Conservation (phyloP, 768 basidiomycete species). For the Lactarius vividus region DNA sequence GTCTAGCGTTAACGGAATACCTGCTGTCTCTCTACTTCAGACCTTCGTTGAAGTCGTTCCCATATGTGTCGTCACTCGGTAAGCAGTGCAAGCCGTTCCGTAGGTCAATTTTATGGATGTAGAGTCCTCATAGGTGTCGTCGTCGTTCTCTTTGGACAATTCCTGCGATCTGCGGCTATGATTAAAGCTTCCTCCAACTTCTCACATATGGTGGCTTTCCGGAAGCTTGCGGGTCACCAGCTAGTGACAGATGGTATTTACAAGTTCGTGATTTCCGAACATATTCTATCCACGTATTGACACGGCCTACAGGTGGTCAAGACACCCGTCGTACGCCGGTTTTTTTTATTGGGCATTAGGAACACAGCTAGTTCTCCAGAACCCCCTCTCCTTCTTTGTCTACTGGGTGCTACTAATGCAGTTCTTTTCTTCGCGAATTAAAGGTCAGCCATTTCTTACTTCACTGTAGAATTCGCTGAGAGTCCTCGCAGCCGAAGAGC, state of each 20-base stretch:
- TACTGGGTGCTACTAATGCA: constrained; percentile 72
- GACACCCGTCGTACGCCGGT: constrained; percentile 95
- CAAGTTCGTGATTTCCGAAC: constrained; percentile 48
- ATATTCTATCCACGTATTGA: constrained; percentile 9
- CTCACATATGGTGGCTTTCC: constrained; percentile 81
- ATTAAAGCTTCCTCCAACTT: constrained; percentile 92
- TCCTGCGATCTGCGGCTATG: constrained; percentile 89
- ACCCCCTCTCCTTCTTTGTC: constrained; percentile 66
- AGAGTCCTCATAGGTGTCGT: constrained; percentile 50
- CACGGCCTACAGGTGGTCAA: constrained; percentile 56
- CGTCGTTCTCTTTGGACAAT: constrained; percentile 68
- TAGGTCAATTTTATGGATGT: neutral
- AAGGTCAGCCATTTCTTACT: constrained; percentile 50
- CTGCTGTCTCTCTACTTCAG: constrained; percentile 63
- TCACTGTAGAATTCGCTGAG: neutral
- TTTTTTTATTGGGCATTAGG: constrained; percentile 99
- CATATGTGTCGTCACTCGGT: constrained; percentile 64
- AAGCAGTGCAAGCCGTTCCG: constrained; percentile 28
- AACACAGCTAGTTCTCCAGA: constrained; percentile 89
- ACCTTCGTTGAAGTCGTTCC: constrained; percentile 58
- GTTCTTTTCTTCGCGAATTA: constrained; percentile 82
- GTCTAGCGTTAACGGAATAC: constrained; percentile 76
- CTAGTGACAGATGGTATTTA: constrained; percentile 92
- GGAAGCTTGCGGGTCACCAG: constrained; percentile 67
- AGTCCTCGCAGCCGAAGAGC: constrained; percentile 68